These are phyloP conservation scores for Triticum urartu DNA, from an alignment of 176 grass and related monocot genomes.

Conservation along the genomic window DNA sequence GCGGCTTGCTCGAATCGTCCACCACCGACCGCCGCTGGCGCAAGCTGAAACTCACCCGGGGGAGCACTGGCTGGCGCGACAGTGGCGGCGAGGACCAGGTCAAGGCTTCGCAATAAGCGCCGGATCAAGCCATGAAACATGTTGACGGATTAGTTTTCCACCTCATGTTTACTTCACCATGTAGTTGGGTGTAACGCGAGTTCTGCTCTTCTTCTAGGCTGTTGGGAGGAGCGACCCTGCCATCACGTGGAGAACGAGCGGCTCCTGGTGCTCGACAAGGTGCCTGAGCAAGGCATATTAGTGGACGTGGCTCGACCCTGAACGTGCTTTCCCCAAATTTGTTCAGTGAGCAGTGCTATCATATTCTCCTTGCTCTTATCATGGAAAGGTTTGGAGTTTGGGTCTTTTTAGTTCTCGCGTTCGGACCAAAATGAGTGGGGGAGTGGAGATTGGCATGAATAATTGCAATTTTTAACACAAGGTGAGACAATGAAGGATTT, in stretches of 20 bases:
- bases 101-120: conserved; percentile 84
- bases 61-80: conserved; percentile 26
- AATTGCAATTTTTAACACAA: no score
- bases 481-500: no score
- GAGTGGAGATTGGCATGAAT: no score
- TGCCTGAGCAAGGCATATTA: no score
- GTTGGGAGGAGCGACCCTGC: conserved; percentile 41
- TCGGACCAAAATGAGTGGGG: no score
- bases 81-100: conserved; percentile 62
- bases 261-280: conserved; percentile 26
- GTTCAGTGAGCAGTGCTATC: no score
- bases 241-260: conserved; percentile 48
- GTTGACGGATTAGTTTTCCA: background rate
- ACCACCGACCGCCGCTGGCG: conserved; percentile 44
- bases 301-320: no score
- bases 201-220: conserved; percentile 47
- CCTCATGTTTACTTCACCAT: conserved; percentile 21
- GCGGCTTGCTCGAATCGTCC: conserved; percentile 33
- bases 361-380: no score
- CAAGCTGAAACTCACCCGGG: conserved; percentile 76
- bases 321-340: no score
- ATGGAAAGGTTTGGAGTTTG: no score
- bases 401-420: no score
- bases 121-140: conserved; percentile 38
- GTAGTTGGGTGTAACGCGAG: conserved; percentile 28